These are phyloP conservation scores for Cercis canadensis DNA, from an alignment of 306 rosid species.

Conservation along the genomic window DNA sequence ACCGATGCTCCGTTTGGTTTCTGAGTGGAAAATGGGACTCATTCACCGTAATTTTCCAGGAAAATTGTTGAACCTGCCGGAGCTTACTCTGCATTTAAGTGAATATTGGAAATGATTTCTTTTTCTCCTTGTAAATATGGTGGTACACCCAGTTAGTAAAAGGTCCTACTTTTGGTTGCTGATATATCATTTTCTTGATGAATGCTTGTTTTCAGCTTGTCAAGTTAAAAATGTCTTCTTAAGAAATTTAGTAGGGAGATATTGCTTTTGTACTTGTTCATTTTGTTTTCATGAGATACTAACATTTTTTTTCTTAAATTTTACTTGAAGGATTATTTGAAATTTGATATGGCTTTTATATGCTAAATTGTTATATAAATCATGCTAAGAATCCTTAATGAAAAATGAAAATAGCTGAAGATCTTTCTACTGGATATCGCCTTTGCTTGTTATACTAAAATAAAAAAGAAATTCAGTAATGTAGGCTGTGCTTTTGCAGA, in stretches of 20 bases:
- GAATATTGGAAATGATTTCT: background rate
- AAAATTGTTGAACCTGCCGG: background rate
- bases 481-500: background rate
- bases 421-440: slow-evolving; percentile 4
- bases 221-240: background rate
- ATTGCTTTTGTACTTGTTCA: background rate
- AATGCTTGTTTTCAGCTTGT: background rate
- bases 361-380: slow-evolving; percentile 4
- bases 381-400: slow-evolving; percentile 20
- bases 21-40: slow-evolving; percentile 11
- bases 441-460: slow-evolving; percentile 12
- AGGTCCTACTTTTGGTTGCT: background rate
- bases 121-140: background rate
- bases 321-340: slow-evolving; percentile 3
- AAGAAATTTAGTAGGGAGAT: too few relatives aligned
- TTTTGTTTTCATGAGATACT: slow-evolving; percentile 16
- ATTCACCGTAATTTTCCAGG: background rate
- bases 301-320: background rate
- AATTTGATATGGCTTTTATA: slow-evolving; percentile 9
- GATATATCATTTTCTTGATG: background rate
- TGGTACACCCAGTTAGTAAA: background rate
- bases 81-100: slow-evolving; percentile 3
- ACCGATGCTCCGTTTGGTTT: slow-evolving; percentile 22
- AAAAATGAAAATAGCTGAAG: slow-evolving; percentile 14
- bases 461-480: slow-evolving; percentile 16